These are phyloP conservation scores for Venturiaceae sp. DNA, from an alignment of 2,329 filamentous ascomycete species.

Conservation along the genomic window DNA sequence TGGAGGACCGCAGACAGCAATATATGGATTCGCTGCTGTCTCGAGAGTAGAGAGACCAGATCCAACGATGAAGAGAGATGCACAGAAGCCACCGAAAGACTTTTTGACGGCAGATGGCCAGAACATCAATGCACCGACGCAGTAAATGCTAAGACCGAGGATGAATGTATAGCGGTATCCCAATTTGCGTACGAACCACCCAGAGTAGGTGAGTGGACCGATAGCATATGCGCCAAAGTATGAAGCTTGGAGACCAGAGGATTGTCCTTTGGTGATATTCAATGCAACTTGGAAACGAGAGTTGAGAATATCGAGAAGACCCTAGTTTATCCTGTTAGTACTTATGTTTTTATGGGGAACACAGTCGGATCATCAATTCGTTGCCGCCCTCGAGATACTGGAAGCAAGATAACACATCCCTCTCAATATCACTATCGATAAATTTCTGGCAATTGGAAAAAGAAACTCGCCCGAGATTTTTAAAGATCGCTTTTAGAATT, in stretches of 20 bases:
- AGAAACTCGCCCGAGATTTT: too few relatives aligned
- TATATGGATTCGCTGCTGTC: constrained; percentile 69
- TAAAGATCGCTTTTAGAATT: too few relatives aligned
- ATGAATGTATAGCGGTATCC: constrained; percentile 79
- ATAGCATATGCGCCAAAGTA: constrained; percentile 54
- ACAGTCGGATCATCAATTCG: too few relatives aligned
- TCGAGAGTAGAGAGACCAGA: constrained; percentile 65
- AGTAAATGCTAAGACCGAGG: constrained; percentile 58
- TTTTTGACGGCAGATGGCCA: constrained; percentile 70
- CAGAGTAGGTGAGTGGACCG: constrained; percentile 42
- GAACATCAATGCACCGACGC: constrained; percentile 65
- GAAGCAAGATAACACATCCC: too few relatives aligned
- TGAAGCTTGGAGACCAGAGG: constrained; percentile 52
- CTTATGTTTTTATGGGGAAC: too few relatives aligned
- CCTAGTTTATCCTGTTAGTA: too few relatives aligned
- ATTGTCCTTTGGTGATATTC: constrained; percentile 40
- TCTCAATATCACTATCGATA: too few relatives aligned
- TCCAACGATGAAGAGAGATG: constrained; percentile 61
- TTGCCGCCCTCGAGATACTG: too few relatives aligned
- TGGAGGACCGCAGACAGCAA: constrained; percentile 64
- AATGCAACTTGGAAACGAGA: constrained; percentile 32
- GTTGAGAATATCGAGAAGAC: constrained; percentile 35
- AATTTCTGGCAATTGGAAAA: too few relatives aligned
- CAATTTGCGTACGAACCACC: constrained; percentile 57
- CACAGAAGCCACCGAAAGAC: constrained; percentile 67